Base-by-base conservation (phyloP, 768 basidiomycete genomes). In the Mycena venus region DNA sequence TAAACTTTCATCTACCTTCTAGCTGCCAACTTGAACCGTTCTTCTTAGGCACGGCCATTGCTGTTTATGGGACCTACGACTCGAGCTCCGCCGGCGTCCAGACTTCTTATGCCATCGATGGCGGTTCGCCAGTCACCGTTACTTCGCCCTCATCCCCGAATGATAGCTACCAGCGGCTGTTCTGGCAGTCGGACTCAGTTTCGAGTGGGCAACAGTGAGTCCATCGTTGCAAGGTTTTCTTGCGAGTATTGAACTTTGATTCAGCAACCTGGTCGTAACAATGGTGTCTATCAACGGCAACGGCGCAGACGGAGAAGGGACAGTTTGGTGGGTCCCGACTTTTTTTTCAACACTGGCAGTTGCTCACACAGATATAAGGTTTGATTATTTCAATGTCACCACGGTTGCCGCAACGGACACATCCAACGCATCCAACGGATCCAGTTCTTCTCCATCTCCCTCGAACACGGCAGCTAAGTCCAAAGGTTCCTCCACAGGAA, bases 311-410 rank as follows among this genome's bases (percentile, higher is more conserved):
- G 77, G 77, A 5, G 86, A 87, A 75, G 86, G 85, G 0, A 86
- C 86, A n/a, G n/a, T n/a, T n/a, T n/a, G n/a, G n/a, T n/a, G n/a
- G n/a, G n/a, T n/a, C n/a, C n/a, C n/a, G n/a, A n/a, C n/a, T n/a
- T n/a, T n/a, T n/a, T n/a, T n/a, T n/a, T n/a, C n/a, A n/a, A n/a
- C n/a, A n/a, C n/a, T n/a, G n/a, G n/a, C n/a, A n/a, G n/a, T n/a
- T n/a, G n/a, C n/a, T n/a, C n/a, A n/a, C n/a, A n/a, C n/a, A n/a
- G n/a, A n/a, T 0, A 79, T 87, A 25, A 86, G 86, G 86, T 86
- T 86, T 70, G 86, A 87, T 58, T 86, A 84, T 70, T 87, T 87
- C 67, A 67, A 79, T 15, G 81, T 83, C 2, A 78, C 70, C 3
- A 31, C 23, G 15, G 47, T 27, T 7, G 79, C 78, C 32, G 78